A percentile compares a stretch with the other conserved stretches of the same genome.
Conservation (phyloP, 352 stramenopile species). For the Stramenopiles sp. region DNA sequence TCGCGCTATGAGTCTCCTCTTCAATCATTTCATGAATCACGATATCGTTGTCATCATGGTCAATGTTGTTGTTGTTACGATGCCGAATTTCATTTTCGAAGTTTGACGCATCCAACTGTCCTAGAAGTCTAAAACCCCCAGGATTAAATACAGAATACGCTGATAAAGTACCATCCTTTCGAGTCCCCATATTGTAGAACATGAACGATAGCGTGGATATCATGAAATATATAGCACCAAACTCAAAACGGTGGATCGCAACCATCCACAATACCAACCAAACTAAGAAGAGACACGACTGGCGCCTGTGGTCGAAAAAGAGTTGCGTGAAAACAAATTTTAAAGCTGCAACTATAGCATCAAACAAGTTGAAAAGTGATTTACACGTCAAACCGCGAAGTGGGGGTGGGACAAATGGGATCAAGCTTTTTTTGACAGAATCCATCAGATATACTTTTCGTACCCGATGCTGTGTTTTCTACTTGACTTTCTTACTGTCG, state of each 20-base stretch:
- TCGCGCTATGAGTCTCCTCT: background rate
- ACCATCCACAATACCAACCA: background rate
- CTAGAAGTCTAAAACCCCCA: background rate
- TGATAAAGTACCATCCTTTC: background rate
- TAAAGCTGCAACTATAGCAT: background rate
- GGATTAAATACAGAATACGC: slow-evolving; percentile 10
- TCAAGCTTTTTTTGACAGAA: background rate
- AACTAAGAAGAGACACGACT: background rate
- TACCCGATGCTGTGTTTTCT: too few species aligned
- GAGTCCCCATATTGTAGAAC: background rate
- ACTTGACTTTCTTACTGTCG: too few species aligned
- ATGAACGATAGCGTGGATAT: background rate
- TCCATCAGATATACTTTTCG: too few species aligned
- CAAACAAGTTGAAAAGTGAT: background rate
- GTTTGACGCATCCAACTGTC: background rate
- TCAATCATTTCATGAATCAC: background rate
- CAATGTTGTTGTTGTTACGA: background rate
- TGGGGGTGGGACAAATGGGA: slow-evolving; percentile 5
- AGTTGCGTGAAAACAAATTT: background rate
- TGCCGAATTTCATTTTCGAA: slow-evolving; percentile 6
- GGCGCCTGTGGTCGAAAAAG: background rate
- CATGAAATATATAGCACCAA: slow-evolving; percentile 4
- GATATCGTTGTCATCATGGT: background rate
- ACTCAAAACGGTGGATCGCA: background rate
- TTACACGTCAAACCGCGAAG: background rate